Conservation (phyloP, 805 yeast species). For the Brettanomyces naardenensis region DNA sequence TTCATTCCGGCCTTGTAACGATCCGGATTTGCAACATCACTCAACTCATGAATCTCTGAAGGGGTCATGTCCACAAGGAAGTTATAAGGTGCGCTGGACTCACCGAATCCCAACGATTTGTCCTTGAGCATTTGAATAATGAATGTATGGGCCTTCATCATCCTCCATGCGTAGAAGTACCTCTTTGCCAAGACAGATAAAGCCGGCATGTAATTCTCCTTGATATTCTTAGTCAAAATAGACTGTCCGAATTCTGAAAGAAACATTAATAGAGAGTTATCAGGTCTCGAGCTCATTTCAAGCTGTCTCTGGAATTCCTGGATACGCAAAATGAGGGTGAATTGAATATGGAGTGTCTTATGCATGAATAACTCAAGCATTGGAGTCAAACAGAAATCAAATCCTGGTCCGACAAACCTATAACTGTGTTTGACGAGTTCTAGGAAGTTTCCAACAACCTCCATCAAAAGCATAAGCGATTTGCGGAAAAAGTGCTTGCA, state of each 20-base stretch:
- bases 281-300: neutral
- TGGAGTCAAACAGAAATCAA: constrained; percentile 33
- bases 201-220: constrained; percentile 13
- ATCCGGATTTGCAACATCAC: constrained; percentile 6
- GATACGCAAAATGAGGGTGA: neutral
- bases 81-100: constrained; percentile 6
- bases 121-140: constrained; percentile 29
- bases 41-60: constrained; percentile 12
- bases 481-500: constrained; percentile 32
- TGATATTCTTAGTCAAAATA: neutral
- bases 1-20: no score
- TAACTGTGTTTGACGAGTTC: constrained; percentile 25
- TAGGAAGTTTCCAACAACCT: constrained; percentile 29
- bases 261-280: neutral
- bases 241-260: neutral
- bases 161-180: constrained; percentile 63
- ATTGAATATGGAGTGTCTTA: constrained; percentile 25
- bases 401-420: constrained; percentile 25
- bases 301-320: neutral
- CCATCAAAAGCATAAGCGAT: constrained; percentile 22
- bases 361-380: constrained; percentile 30
- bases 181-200: constrained; percentile 41
- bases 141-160: constrained; percentile 47
- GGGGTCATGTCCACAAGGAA: constrained; percentile 11
- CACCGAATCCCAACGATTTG: constrained; percentile 1